Base-by-base conservation (phyloP, 2,329 filamentous ascomycete genomes). In the Xylariaceae sp. region DNA sequence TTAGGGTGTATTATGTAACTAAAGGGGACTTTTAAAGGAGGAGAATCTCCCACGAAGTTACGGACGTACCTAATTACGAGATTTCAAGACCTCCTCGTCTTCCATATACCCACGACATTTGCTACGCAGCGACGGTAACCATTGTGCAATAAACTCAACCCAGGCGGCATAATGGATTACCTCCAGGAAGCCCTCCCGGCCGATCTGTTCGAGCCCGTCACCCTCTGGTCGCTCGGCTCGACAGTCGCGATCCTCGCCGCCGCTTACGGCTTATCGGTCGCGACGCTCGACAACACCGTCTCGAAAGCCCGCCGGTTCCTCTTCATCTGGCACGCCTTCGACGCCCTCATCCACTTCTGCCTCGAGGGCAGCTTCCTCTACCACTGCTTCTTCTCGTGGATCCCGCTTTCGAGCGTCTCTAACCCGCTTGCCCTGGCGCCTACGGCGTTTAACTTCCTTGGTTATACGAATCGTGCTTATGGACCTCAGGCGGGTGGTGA, bases 281-380 rank as follows among this genome's bases (percentile, higher is more conserved):
- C 59, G 46, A 71, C 73, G 19, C 73, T 82, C 19, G 66, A 69
- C 51, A 69, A 85, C 3, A 67, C 72, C 16, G 66, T 75, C 1
- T 10, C 72, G 80, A 1, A 68, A 74, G 36, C 84, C 48, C 78
- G 79, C 52, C 89, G 91, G 57, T 75, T 88, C 68, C 84, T 96
- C 60, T 96, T 96, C 79, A 81, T 95, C 73, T 96, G 92, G 92
- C 92, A 96, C 75, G 80, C 89, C 36, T 95, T 95, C 74, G 92
- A 96, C 71, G 89, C 89, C 30, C 80, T 96, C 41, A 92, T 92
- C 66, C 94, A 99, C 75, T 84, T 95, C 72, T 77, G 90, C 69
- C 87, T 97, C 69, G 92, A 97, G 74, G 92, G 90, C 50, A 87
- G 84, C 65, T 97, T 90, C 72, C 83, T 96, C 21, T 96, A 91